Evolutionary conservation across 2,329 filamentous ascomycete genomes (phyloP).

Genomic region (Corinectria fuckeliana): DNA sequence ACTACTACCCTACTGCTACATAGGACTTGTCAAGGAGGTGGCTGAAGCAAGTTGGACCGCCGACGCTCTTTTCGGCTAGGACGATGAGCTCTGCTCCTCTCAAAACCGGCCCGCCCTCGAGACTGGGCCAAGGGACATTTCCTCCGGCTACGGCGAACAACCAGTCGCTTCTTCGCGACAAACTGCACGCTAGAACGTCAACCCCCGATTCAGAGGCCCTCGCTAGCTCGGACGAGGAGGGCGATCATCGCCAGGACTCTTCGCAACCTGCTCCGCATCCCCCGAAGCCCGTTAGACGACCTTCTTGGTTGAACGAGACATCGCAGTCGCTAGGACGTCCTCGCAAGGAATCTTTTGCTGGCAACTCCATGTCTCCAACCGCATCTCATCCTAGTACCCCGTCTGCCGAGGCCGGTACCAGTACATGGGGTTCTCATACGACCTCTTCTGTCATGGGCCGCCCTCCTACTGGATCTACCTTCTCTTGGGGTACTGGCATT

Average conservation of each 20-base stretch:
- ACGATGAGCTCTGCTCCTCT: slow-evolving; percentile 59
- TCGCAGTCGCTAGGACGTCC: slow-evolving; percentile 67
- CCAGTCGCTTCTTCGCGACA: slow-evolving; percentile 74
- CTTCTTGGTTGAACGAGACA: slow-evolving; percentile 89
- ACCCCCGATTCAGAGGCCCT: slow-evolving; percentile 95
- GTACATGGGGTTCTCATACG: slow-evolving; percentile 62
- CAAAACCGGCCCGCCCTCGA: slow-evolving; percentile 59
- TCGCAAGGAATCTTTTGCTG: slow-evolving; percentile 79
- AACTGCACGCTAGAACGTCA: slow-evolving; percentile 78
- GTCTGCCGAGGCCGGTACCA: slow-evolving; percentile 64
- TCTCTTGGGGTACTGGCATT: slow-evolving; percentile 80
- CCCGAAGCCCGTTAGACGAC: slow-evolving; percentile 70
- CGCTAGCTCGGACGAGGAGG: slow-evolving; percentile 93
- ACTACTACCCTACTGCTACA: background rate
- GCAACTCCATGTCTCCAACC: slow-evolving; percentile 78
- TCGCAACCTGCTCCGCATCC: slow-evolving; percentile 56
- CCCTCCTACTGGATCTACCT: slow-evolving; percentile 56
- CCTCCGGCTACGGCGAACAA: slow-evolving; percentile 59
- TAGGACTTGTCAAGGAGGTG: background rate
- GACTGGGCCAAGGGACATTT: slow-evolving; percentile 56
- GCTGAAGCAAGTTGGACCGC: slow-evolving; percentile 20
- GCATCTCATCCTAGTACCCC: slow-evolving; percentile 84
- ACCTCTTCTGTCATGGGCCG: slow-evolving; percentile 57
- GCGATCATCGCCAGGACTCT: slow-evolving; percentile 67
- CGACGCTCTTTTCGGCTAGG: slow-evolving; percentile 17